A percentile compares a stretch with the other conserved stretches of the same genome.
Evolutionary conservation across 106 monocot species (phyloP).

Genomic region (Phalaenopsis equestris): DNA sequence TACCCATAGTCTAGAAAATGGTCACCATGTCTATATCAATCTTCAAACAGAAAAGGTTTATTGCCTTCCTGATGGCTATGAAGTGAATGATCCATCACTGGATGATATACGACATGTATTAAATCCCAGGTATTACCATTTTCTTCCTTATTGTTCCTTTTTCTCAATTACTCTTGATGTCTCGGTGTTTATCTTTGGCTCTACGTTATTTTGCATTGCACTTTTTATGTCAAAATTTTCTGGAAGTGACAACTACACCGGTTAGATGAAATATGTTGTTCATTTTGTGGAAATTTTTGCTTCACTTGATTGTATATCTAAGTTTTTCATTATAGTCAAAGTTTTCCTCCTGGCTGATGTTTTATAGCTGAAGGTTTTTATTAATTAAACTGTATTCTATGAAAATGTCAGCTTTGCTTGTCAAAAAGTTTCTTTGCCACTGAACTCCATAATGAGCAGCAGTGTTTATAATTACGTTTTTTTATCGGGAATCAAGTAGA

Average conservation of each 20-base stretch:
- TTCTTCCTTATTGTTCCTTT: background rate
- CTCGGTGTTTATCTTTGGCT: background rate
- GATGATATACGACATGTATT: constrained; percentile 97
- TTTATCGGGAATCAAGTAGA: background rate
- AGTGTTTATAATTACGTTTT: background rate
- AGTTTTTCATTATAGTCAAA: background rate
- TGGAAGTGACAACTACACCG: background rate
- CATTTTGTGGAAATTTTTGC: background rate
- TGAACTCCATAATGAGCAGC: background rate
- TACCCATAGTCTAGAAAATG: constrained; percentile 96
- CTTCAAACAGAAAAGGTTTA: constrained; percentile 96
- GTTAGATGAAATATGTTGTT: background rate
- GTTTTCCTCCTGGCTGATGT: background rate
- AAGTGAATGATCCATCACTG: constrained; percentile 96
- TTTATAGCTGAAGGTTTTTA: background rate
- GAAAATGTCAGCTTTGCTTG: background rate
- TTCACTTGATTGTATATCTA: background rate
- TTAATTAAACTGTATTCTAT: background rate
- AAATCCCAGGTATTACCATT: constrained; percentile 73
- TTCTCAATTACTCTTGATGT: background rate
- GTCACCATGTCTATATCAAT: constrained; percentile 97
- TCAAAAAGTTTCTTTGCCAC: background rate
- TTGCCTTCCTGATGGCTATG: constrained; percentile 99
- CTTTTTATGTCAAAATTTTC: background rate
- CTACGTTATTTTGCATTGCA: background rate